A percentile compares a stretch with the other conserved stretches of the same genome.
Conservation (phyloP, 305 asterid genomes). For the Solanum hybrid region DNA sequence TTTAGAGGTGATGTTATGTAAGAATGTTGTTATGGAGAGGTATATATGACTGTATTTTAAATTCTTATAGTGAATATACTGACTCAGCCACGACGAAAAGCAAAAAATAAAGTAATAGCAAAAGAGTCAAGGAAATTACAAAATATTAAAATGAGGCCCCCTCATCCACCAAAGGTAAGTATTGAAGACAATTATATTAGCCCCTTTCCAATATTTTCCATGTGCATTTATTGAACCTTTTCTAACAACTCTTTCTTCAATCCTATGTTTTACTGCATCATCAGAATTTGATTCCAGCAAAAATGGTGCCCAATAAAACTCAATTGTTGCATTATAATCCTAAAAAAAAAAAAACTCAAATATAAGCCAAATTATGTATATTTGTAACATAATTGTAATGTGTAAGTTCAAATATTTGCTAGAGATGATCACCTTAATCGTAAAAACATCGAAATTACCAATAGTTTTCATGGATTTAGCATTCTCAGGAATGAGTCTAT, state of each 20-base stretch:
- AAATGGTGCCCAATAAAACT: conserved; percentile 94
- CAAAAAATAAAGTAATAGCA: neutral
- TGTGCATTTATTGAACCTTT: conserved; percentile 76
- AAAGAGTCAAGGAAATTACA: conserved; percentile 17
- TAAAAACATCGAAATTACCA: conserved; percentile 50
- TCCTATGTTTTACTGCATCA: conserved; percentile 48
- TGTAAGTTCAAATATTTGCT: neutral
- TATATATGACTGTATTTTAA: neutral
- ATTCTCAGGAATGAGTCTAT: conserved; percentile 35
- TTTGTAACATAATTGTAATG: neutral
- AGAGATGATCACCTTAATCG: conserved; percentile 43
- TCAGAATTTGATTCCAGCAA: conserved; percentile 82
- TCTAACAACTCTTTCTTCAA: conserved; percentile 49
- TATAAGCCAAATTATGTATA: neutral
- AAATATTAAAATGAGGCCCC: conserved; percentile 39
- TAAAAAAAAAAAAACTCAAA: neutral
- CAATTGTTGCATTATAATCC: conserved; percentile 78
- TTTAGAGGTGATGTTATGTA: neutral
- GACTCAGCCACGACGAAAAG: neutral
- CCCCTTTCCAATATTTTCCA: conserved; percentile 83
- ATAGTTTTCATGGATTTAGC: conserved; percentile 48
- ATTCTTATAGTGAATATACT: neutral
- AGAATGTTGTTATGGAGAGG: neutral
- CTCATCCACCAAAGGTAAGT: conserved; percentile 91
- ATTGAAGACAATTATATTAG: conserved; percentile 63